Evolutionary conservation across 2,329 filamentous ascomycete species (phyloP).

Genomic region (Allantophomopsis lycopodina): DNA sequence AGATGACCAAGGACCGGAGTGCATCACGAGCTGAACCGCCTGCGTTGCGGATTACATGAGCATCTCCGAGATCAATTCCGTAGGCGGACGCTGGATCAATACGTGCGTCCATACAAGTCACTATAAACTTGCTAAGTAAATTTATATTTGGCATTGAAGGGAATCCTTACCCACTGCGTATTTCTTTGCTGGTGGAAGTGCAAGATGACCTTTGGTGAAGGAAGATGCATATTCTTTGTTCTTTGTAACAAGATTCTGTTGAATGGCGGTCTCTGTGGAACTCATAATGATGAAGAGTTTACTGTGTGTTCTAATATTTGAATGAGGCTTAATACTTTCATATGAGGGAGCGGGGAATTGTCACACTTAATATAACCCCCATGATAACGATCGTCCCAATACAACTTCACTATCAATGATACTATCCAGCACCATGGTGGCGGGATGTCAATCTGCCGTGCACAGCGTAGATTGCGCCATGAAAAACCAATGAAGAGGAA

Average conservation of each 20-base stretch:
- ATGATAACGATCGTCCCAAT: too few relatives aligned
- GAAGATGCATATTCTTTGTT: slow-evolving; percentile 41
- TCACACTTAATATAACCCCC: too few relatives aligned
- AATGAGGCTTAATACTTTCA: too few relatives aligned
- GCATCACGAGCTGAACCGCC: slow-evolving; percentile 55
- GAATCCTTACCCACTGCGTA: slow-evolving; percentile 42
- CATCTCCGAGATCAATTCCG: slow-evolving; percentile 59
- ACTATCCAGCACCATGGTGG: too few relatives aligned
- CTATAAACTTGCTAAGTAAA: slow-evolving; percentile 14
- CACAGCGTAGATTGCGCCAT: too few relatives aligned
- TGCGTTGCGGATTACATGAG: slow-evolving; percentile 67
- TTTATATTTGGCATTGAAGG: slow-evolving; percentile 4
- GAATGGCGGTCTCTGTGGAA: slow-evolving; percentile 22
- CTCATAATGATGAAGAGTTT: not conserved
- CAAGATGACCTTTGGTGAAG: slow-evolving; percentile 54
- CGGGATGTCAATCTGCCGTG: too few relatives aligned
- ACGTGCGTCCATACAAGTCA: slow-evolving; percentile 77
- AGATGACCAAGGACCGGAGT: slow-evolving; percentile 63
- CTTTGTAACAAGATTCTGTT: slow-evolving; percentile 38
- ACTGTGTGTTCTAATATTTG: too few relatives aligned
- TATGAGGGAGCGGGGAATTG: too few relatives aligned
- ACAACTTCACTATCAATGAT: too few relatives aligned
- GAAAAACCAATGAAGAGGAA: too few relatives aligned
- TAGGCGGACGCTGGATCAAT: slow-evolving; percentile 55
- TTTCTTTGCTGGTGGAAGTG: slow-evolving; percentile 55